Percentiles rank a stretch among this genome's conserved stretches.
phyloP scores from a whole-genome alignment of 83 land plant genomes.

The Thuja plicata region DNA sequence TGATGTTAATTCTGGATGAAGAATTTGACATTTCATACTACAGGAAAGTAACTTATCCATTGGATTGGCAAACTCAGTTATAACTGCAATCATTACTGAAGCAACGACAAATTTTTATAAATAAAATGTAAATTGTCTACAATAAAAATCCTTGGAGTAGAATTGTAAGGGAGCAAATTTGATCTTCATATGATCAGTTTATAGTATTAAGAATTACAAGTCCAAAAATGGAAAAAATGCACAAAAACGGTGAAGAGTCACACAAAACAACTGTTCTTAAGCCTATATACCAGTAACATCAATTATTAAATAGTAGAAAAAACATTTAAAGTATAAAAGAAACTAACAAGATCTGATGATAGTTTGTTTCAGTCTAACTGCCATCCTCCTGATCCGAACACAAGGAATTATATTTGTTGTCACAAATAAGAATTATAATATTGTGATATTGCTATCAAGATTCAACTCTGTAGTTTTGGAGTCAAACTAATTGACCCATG shows the following conservation, averaged over 20 bases:
- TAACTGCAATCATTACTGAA: background rate
- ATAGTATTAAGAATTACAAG: background rate
- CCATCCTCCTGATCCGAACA: background rate
- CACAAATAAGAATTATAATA: background rate
- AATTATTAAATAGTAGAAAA: background rate
- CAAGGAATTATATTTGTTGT: background rate
- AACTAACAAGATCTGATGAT: background rate
- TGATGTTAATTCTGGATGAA: background rate
- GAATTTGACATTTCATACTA: background rate
- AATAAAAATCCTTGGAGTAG: background rate
- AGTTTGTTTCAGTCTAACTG: background rate
- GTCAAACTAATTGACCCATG: no score
- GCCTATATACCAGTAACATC: background rate
- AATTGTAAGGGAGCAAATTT: background rate
- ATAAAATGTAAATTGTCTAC: background rate
- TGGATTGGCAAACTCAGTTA: background rate
- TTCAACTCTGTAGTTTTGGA: no score
- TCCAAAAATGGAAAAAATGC: background rate
- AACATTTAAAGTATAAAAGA: background rate
- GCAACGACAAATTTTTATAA: background rate
- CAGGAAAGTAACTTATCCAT: background rate
- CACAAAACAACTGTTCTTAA: background rate
- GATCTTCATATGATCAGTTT: background rate
- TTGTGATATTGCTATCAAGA: background rate
- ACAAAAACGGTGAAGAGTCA: background rate